Evolutionary conservation across 768 basidiomycete genomes (phyloP).

Genomic region (Pleurotus djamor): DNA sequence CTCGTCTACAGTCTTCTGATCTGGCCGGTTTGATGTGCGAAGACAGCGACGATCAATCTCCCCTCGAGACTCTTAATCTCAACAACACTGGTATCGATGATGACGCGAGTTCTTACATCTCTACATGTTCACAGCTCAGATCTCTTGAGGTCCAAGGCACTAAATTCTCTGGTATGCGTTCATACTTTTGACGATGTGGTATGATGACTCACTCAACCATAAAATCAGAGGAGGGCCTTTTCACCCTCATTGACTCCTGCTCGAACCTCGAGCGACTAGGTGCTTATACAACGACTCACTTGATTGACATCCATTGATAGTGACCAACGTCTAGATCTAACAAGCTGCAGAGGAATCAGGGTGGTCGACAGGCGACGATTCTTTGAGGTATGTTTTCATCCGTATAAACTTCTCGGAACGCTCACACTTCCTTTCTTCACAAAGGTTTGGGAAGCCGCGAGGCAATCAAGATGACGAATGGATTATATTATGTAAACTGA

Average conservation of each 20-base stretch:
- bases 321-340: slow-evolving; percentile 44
- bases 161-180: slow-evolving; percentile 53
- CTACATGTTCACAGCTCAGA: slow-evolving; percentile 45
- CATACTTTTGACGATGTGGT: not conserved
- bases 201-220: not conserved
- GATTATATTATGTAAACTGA: not conserved
- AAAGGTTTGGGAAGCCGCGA: slow-evolving; percentile 28
- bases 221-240: slow-evolving; percentile 51
- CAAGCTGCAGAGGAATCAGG: slow-evolving; percentile 62
- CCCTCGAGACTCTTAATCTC: slow-evolving; percentile 47
- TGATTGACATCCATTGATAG: not conserved
- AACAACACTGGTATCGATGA: slow-evolving; percentile 67
- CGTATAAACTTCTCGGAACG: not conserved
- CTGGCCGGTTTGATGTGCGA: slow-evolving; percentile 45
- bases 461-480: not conserved
- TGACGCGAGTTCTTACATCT: slow-evolving; percentile 47
- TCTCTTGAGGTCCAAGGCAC: slow-evolving; percentile 58
- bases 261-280: slow-evolving; percentile 34
- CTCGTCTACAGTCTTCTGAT: slow-evolving; percentile 46
- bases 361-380: slow-evolving; percentile 61
- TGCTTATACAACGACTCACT: not conserved
- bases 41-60: slow-evolving; percentile 28
- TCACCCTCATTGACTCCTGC: slow-evolving; percentile 58
- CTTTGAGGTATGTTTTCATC: slow-evolving; percentile 49
- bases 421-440: too few relatives aligned